A percentile compares a stretch with the other conserved stretches of the same genome.
phyloP scores from a whole-genome alignment of 129 eudicot species.

The Escallonia rubra region DNA sequence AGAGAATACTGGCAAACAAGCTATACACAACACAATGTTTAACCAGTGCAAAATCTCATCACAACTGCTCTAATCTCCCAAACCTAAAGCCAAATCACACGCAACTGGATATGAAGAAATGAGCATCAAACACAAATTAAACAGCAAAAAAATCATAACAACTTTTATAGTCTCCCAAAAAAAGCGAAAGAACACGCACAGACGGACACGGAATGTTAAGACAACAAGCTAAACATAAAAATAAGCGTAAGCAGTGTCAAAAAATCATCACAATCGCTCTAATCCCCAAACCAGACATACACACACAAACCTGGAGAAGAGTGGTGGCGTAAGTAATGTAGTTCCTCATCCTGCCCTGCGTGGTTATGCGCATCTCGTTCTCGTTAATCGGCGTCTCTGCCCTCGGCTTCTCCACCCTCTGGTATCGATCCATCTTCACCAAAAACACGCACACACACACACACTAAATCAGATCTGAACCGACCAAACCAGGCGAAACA shows the following conservation, averaged over 20 bases:
- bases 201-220: neutral
- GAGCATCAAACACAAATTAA: too few relatives aligned
- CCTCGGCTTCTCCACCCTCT: slow-evolving; percentile 68
- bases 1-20: too few relatives aligned
- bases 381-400: slow-evolving; percentile 52
- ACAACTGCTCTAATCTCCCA: too few relatives aligned
- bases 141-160: too few relatives aligned
- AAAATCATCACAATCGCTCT: neutral
- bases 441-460: slow-evolving; percentile 2
- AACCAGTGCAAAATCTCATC: too few relatives aligned
- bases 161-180: too few relatives aligned
- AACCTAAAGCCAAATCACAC: too few relatives aligned
- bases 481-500: neutral
- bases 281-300: neutral
- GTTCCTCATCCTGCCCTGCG: slow-evolving; percentile 63
- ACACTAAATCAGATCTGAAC: neutral
- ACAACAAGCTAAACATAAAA: too few relatives aligned
- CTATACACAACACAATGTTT: too few relatives aligned
- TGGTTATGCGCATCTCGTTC: slow-evolving; percentile 66
- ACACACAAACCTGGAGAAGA: slow-evolving; percentile 34
- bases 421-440: slow-evolving; percentile 61
- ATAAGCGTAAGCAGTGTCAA: too few relatives aligned
- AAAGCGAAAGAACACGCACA: neutral
- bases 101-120: too few relatives aligned
- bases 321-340: slow-evolving; percentile 66